phyloP scores from a whole-genome alignment of 768 basidiomycete species.

The Royoungia palumana region DNA sequence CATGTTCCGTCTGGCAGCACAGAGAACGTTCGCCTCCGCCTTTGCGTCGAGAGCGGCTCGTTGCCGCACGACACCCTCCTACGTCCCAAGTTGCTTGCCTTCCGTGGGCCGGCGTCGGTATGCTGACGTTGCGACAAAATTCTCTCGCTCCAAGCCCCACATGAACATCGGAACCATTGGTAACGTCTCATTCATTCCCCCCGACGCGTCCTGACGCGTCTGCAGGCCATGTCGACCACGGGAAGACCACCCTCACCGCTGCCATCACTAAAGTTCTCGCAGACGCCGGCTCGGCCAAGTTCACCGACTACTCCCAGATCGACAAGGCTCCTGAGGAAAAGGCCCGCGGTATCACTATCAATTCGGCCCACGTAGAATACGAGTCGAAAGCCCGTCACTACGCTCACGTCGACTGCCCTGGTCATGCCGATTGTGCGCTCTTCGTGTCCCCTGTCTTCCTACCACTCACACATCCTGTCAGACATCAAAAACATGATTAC shows the following conservation, averaged over 20 bases:
- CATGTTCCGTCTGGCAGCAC: slow-evolving; percentile 33
- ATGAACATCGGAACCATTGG: slow-evolving; percentile 97
- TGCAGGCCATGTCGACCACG: slow-evolving; percentile 89
- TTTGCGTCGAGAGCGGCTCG: slow-evolving; percentile 4
- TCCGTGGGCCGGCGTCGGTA: slow-evolving; percentile 50
- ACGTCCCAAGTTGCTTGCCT: slow-evolving; percentile 2
- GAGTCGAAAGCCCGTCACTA: slow-evolving; percentile 89
- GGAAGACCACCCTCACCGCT: slow-evolving; percentile 95
- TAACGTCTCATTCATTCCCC: slow-evolving; percentile 21
- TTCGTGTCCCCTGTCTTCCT: not conserved
- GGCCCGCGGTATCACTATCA: slow-evolving; percentile 99
- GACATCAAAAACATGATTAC: slow-evolving; percentile 99
- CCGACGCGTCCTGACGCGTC: slow-evolving; percentile 19
- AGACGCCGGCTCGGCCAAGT: slow-evolving; percentile 65
- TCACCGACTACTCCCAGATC: slow-evolving; percentile 95
- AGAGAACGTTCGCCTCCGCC: slow-evolving; percentile 10
- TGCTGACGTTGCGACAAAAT: slow-evolving; percentile 61
- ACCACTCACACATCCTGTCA: slow-evolving; percentile 28
- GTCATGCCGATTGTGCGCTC: slow-evolving; percentile 86
- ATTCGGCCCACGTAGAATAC: slow-evolving; percentile 98
- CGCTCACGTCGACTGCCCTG: slow-evolving; percentile 97
- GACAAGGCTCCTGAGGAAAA: slow-evolving; percentile 99
- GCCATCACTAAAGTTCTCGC: slow-evolving; percentile 94
- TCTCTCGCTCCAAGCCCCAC: slow-evolving; percentile 77
- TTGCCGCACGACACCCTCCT: slow-evolving; percentile 9